Percentiles rank a stretch among this genome's conserved stretches.
Evolutionary conservation across 2,329 filamentous ascomycete genomes (phyloP).

Genomic region (Arthrinium phaeospermum): DNA sequence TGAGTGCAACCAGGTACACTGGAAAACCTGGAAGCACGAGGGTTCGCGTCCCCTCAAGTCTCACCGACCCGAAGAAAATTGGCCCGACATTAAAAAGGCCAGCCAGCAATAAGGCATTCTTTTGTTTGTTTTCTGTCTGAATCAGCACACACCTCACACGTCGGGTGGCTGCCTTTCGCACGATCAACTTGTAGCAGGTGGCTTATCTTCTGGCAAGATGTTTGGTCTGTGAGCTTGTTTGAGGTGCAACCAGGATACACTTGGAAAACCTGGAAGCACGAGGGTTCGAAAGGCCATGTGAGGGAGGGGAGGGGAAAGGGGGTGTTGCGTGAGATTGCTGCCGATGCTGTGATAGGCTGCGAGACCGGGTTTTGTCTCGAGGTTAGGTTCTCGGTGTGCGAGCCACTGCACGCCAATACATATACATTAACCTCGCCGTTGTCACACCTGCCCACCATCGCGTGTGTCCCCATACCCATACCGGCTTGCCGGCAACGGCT

Average conservation of each 20-base stretch:
- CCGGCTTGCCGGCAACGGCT: not conserved
- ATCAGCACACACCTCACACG: not conserved
- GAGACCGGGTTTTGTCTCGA: conserved; percentile 2
- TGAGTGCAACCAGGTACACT: conserved; percentile 5
- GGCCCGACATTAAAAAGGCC: not conserved
- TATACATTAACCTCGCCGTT: conserved; percentile 4
- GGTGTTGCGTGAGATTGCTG: conserved; percentile 1
- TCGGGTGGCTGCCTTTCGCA: conserved; percentile 4
- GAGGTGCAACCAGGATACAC: not conserved
- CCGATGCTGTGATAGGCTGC: conserved; percentile 6
- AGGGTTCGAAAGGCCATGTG: not conserved
- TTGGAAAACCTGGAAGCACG: not conserved
- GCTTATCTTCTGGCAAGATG: not conserved
- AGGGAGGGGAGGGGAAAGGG: conserved; percentile 2
- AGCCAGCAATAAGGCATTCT: not conserved
- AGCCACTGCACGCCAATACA: conserved; percentile 12
- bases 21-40: not conserved
- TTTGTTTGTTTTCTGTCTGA: not conserved
- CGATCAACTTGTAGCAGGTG: conserved; percentile 6
- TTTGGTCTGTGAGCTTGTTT: conserved; percentile 9
- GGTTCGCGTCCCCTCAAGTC: too few species aligned
- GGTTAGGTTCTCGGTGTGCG: conserved; percentile 3
- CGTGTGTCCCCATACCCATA: not conserved
- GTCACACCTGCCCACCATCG: conserved; percentile 11
- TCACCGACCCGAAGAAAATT: not conserved